Conservation (phyloP, 2,329 filamentous ascomycete genomes). For the Thielaviopsis musarum region DNA sequence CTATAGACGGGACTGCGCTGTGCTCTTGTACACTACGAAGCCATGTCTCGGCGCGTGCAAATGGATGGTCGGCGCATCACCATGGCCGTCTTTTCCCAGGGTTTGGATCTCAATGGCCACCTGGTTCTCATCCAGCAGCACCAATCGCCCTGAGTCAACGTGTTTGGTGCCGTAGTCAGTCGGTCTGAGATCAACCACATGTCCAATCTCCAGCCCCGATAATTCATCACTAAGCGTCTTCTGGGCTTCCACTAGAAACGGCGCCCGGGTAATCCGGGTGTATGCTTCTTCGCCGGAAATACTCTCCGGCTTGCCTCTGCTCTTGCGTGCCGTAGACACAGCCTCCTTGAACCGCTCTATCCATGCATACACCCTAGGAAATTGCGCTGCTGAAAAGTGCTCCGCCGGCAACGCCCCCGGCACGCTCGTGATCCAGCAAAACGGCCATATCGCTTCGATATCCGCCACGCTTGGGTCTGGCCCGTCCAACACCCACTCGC, state of each 20-base stretch:
- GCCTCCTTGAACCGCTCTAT: constrained; percentile 40
- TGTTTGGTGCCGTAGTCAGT: constrained; percentile 43
- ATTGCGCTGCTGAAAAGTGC: constrained; percentile 32
- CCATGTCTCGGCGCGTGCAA: constrained; percentile 46
- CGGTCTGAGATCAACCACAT: constrained; percentile 41
- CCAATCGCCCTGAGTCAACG: constrained; percentile 38
- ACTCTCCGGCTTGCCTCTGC: constrained; percentile 23
- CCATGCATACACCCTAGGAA: constrained; percentile 47
- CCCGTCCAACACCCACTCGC: constrained; percentile 43
- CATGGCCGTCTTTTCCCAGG: constrained; percentile 19
- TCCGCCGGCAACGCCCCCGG: constrained; percentile 36
- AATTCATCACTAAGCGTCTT: constrained; percentile 24
- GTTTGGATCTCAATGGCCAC: constrained; percentile 38
- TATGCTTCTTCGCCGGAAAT: constrained; percentile 36
- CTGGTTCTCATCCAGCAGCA: constrained; percentile 35
- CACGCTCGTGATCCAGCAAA: constrained; percentile 46
- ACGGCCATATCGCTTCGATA: constrained; percentile 50
- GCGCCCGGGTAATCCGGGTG: constrained; percentile 26
- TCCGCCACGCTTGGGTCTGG: constrained; percentile 41
- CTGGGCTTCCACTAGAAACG: constrained; percentile 27
- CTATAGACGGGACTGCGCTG: not conserved
- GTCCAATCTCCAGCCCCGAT: constrained; percentile 29
- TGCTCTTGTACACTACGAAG: constrained; percentile 29
- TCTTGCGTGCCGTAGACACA: constrained; percentile 25
- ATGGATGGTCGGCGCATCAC: constrained; percentile 22